Percentiles rank a stretch among this genome's conserved stretches.
These are phyloP conservation scores for Candida yuanshanica DNA, from an alignment of 805 yeast species.

Conservation along the genomic window DNA sequence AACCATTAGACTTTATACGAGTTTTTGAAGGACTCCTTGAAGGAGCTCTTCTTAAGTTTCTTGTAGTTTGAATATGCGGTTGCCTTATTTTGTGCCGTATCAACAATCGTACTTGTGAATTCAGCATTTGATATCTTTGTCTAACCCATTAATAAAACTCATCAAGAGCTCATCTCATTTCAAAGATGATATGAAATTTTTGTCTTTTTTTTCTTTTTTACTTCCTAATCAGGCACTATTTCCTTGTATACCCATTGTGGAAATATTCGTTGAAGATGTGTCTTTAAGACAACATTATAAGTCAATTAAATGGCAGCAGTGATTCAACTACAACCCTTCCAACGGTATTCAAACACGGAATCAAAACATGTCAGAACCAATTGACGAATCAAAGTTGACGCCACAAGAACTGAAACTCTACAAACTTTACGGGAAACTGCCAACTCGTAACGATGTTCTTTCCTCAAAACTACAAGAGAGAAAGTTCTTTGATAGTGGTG, in stretches of 20 bases:
- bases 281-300: too few relatives aligned
- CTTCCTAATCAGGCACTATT: too few relatives aligned
- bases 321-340: too few relatives aligned
- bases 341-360: too few relatives aligned
- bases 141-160: too few relatives aligned
- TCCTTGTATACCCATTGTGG: too few relatives aligned
- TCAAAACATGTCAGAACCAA: background rate
- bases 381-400: constrained; percentile 39
- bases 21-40: background rate
- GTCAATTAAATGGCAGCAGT: too few relatives aligned
- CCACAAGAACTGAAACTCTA: constrained; percentile 79
- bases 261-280: too few relatives aligned
- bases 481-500: constrained; percentile 91
- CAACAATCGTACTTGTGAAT: background rate
- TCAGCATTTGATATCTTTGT: too few relatives aligned
- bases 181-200: too few relatives aligned
- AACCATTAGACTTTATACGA: background rate
- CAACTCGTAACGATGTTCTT: constrained; percentile 71
- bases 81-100: background rate
- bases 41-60: background rate
- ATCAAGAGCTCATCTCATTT: too few relatives aligned
- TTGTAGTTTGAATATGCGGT: background rate
- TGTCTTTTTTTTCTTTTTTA: too few relatives aligned
- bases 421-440: constrained; percentile 80
- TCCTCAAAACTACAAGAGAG: constrained; percentile 77